phyloP scores from a whole-genome alignment of 2,329 filamentous ascomycete species.

The Fusarium keratoplasticum region DNA sequence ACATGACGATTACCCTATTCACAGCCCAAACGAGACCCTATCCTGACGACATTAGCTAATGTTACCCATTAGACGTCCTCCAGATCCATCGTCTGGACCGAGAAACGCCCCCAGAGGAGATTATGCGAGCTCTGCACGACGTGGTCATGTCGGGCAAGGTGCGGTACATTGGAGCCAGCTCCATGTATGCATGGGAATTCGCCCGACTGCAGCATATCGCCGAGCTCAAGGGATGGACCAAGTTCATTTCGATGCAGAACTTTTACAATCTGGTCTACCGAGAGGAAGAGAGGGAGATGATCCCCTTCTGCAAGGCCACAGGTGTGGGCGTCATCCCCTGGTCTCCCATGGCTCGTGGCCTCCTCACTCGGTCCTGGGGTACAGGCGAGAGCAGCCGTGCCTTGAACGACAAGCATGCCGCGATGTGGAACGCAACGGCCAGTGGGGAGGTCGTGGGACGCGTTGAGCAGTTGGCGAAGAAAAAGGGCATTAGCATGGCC shows the following conservation, averaged over 20 bases:
- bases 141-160: slow-evolving; percentile 67
- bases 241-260: slow-evolving; percentile 70
- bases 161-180: slow-evolving; percentile 63
- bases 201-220: slow-evolving; percentile 62
- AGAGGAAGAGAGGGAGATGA: slow-evolving; percentile 66
- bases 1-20: slow-evolving; percentile 6
- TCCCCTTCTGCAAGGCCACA: slow-evolving; percentile 55
- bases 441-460: slow-evolving; percentile 44
- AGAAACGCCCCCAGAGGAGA: slow-evolving; percentile 58
- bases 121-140: slow-evolving; percentile 70
- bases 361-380: slow-evolving; percentile 44
- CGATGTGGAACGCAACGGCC: slow-evolving; percentile 30
- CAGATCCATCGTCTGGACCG: slow-evolving; percentile 71
- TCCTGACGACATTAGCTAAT: slow-evolving; percentile 52
- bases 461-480: slow-evolving; percentile 66
- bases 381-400: slow-evolving; percentile 28
- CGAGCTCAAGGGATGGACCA: slow-evolving; percentile 65
- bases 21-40: slow-evolving; percentile 7
- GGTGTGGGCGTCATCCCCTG: slow-evolving; percentile 56
- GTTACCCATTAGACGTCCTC: slow-evolving; percentile 61
- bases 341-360: slow-evolving; percentile 46
- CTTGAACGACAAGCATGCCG: slow-evolving; percentile 14
- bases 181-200: slow-evolving; percentile 62
- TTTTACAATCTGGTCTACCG: slow-evolving; percentile 66
- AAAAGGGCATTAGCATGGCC: slow-evolving; percentile 69